These are phyloP conservation scores for Nakaseomyces bracarensis DNA, from an alignment of 1,139 yeast species.

Conservation along the genomic window DNA sequence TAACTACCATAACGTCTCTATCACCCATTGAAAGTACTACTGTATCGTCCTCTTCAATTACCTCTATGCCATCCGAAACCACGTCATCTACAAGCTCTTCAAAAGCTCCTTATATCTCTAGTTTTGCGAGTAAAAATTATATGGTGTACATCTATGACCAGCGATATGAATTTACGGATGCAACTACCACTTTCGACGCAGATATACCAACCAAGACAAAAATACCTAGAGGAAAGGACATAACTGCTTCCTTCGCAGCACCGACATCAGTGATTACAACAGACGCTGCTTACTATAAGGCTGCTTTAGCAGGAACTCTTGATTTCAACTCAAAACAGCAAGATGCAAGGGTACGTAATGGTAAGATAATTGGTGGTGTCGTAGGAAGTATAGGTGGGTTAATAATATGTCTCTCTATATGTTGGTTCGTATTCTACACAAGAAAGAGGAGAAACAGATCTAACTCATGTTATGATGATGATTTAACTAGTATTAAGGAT, in stretches of 20 bases:
- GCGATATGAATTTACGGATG: slow-evolving; percentile 10
- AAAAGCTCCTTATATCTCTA: neutral
- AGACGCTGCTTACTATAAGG: slow-evolving; percentile 9
- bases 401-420: slow-evolving; percentile 1
- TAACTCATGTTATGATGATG: slow-evolving; percentile 3
- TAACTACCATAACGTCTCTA: neutral
- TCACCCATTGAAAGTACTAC: too few relatives aligned
- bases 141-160: slow-evolving; percentile 7
- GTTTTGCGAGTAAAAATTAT: neutral
- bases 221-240: neutral
- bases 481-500: slow-evolving; percentile 4
- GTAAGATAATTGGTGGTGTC: slow-evolving; percentile 9
- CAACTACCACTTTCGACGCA: slow-evolving; percentile 9
- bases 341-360: neutral
- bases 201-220: slow-evolving; percentile 9
- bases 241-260: slow-evolving; percentile 5
- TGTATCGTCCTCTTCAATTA: neutral
- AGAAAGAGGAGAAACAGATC: slow-evolving; percentile 2
- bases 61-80: neutral
- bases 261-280: slow-evolving; percentile 7
- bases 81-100: neutral
- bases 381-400: slow-evolving; percentile 10
- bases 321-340: slow-evolving; percentile 5
- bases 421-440: slow-evolving; percentile 6
- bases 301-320: slow-evolving; percentile 9